Base-by-base conservation (phyloP, 257 asterid species). In the Scutellaria barbata region DNA sequence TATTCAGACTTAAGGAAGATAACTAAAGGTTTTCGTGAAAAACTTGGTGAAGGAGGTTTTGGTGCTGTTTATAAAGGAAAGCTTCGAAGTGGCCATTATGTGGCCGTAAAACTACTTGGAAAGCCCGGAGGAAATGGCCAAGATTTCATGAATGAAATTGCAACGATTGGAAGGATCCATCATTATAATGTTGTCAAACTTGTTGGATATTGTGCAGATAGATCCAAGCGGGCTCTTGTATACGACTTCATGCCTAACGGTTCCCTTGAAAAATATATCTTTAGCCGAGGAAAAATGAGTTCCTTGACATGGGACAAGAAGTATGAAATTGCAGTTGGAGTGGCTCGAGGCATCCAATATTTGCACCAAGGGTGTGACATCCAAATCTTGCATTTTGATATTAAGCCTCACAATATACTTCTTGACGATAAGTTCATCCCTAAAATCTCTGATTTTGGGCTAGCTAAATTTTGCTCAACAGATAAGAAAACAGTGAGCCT, bases 101-200 rank as follows among this genome's bases (percentile, higher is more conserved):
- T 70, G 0, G 84, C 84, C 0, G 82, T 82, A 13, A 82, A 82
- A 35, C 14, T 82, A 7, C 65, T 82, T 0, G 22, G 37, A 1
- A 70, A 73, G 12, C 37, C 72, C 0, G 45, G 22, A 22, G 17
- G 45, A 18, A 20, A 33, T 1, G 81, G 72, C 0, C 79, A 71
- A 50, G 86, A 82, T 33, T 79, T 82, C 63, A 79, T 79, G 35
- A 82, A 76, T 54, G 83, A 82, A 69, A 80, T 79, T 10, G 74
- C 76, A n/a, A 79, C 81, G 8, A 69, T 69, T 1, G 74, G 74
- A 55, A 69, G 74, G 55, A 69, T 69, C 7, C 74, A 69, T 8
- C 74, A 69, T 22, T 30, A 54, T 6, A 69, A 69, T 18, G 14
- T 68, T 7, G 53, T 53, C 0, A 39, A 20, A 12, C 30, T 68